Evolutionary conservation across 352 stramenopile genomes (phyloP).

Genomic region (Phytophthora chlamydospora): DNA sequence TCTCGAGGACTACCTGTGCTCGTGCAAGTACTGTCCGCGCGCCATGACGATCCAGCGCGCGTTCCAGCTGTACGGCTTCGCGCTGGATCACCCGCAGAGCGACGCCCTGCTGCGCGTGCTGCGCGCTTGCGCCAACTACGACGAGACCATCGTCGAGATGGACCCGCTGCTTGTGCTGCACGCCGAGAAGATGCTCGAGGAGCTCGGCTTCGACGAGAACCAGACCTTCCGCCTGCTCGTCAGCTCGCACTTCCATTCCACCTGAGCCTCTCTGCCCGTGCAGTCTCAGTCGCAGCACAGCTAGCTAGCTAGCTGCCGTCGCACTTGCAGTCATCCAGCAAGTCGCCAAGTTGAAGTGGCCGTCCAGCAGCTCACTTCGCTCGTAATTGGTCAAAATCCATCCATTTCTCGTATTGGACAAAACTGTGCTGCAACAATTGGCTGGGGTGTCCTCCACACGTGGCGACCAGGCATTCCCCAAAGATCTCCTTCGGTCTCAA

Average conservation of each 20-base stretch:
- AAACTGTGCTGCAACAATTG: conserved; percentile 6
- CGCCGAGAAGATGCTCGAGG: conserved; percentile 56
- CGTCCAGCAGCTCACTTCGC: neutral
- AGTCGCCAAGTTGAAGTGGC: conserved; percentile 11
- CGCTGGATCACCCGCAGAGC: conserved; percentile 39
- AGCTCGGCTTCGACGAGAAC: conserved; percentile 56
- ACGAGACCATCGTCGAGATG: conserved; percentile 61
- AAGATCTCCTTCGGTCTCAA: conserved; percentile 33
- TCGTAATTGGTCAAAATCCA: too few relatives aligned
- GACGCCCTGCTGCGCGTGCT: conserved; percentile 56
- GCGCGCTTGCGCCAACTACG: conserved; percentile 68
- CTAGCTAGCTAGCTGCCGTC: too few relatives aligned
- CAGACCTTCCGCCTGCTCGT: conserved; percentile 63
- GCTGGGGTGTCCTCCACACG: conserved; percentile 21
- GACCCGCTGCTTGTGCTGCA: conserved; percentile 49
- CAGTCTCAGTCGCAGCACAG: too few relatives aligned
- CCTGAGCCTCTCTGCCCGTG: neutral
- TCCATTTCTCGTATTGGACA: neutral
- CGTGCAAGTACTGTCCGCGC: conserved; percentile 66
- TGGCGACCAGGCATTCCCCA: conserved; percentile 19
- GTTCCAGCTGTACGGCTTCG: conserved; percentile 49
- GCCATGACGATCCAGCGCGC: conserved; percentile 51
- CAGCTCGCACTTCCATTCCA: conserved; percentile 42
- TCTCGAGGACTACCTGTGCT: conserved; percentile 67
- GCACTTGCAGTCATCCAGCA: too few relatives aligned